A percentile compares a stretch with the other conserved stretches of the same genome.
Evolutionary conservation across 1,284 basidiomycete genomes (phyloP).

Genomic region (Termitomyces sp.): DNA sequence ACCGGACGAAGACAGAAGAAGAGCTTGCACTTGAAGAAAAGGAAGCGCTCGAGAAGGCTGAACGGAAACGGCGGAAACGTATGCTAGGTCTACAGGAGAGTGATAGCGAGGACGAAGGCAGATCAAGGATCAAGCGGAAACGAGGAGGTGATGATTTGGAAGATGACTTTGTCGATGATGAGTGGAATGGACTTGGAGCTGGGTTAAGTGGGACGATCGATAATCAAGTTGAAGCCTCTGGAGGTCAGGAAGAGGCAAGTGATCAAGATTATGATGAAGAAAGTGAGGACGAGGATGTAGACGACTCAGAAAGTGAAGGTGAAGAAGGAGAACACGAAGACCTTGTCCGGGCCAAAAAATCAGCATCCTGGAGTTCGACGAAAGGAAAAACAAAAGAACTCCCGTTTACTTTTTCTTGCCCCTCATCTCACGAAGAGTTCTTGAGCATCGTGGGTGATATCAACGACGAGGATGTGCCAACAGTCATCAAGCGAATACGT

Average conservation of each 20-base stretch:
- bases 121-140: constrained; percentile 42
- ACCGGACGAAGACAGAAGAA: constrained; percentile 95
- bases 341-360: constrained; percentile 26
- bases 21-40: constrained; percentile 90
- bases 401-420: constrained; percentile 92
- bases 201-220: constrained; percentile 38
- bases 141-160: constrained; percentile 84
- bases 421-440: constrained; percentile 83
- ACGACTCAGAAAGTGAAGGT: constrained; percentile 17
- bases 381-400: constrained; percentile 49
- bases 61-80: constrained; percentile 72
- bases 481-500: constrained; percentile 88
- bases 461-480: constrained; percentile 69
- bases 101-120: constrained; percentile 55
- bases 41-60: constrained; percentile 81
- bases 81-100: constrained; percentile 81
- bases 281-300: constrained; percentile 35
- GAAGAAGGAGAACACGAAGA: constrained; percentile 39
- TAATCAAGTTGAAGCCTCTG: constrained; percentile 10
- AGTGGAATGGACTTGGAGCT: constrained; percentile 41
- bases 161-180: constrained; percentile 75
- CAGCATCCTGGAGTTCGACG: constrained; percentile 26
- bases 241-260: constrained; percentile 32
- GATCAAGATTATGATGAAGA: constrained; percentile 25
- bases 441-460: constrained; percentile 75